Evolutionary conservation across 305 asterid species (phyloP), one percentile per base, ranked within the genome.

Genomic region (Fraxinus velutina): DNA sequence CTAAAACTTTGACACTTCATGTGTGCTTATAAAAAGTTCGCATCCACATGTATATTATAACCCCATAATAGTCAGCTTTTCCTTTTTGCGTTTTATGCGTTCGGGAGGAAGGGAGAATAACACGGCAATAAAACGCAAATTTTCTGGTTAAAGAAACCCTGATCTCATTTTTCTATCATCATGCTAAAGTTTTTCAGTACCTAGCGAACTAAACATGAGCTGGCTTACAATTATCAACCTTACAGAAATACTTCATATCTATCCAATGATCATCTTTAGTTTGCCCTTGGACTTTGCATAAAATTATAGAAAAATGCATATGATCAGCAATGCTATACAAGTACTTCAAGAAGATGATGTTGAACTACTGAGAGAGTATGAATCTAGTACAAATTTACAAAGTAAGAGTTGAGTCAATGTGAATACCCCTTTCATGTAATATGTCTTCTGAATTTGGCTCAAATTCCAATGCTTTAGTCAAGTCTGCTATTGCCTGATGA

Each of bases 381-480:
- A 71, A 68, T 72, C 32, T 52, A 71, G 50, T 62, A 47, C 83
- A 37, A 12, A 79, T 78, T 57, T 44, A 22, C 73, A 5, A 21
- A 5, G 78, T 27, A 62, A 71, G 77, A 73, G 73, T 44, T 64
- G 60, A 83, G 83, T 75, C 33, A n/a, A 72, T 33, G 82, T 36
- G 79, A 72, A 62, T 88, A 96, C 99, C 99, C 85, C 98, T 92
- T 89, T 96, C 99, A 88, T 96, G 99, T 86, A 94, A 87, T 84
- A 96, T 85, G 83, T 94, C 99, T 19, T 91, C 87, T 3, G 94
- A 87, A 82, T 93, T 86, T 80, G 97, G 92, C 87, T 94, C 99
- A 83, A 92, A 92, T 83, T 94, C 97, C 90, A 96, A 87, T 68
- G 98, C 97, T 89, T 94, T 94, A 29, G 98, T 93, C 93, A 96